A percentile compares a stretch with the other conserved stretches of the same genome.
Conservation (phyloP, 2,329 filamentous ascomycete species). For the Xylariaceae sp. region DNA sequence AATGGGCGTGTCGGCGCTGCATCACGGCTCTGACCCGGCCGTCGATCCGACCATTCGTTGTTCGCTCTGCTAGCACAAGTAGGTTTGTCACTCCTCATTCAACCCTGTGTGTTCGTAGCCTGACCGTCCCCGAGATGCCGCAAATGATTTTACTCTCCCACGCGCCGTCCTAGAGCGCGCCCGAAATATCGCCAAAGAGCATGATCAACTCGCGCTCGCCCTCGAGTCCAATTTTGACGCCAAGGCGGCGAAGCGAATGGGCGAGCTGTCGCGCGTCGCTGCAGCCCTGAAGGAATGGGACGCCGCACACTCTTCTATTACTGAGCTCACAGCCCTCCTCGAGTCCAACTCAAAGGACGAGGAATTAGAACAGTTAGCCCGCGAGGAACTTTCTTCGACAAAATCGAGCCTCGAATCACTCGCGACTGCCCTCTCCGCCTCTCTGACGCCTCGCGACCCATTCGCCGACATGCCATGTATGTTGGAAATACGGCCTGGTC, state of each 20-base stretch:
- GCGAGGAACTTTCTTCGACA: conserved; percentile 74
- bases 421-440: conserved; percentile 64
- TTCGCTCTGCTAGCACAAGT: conserved; percentile 46
- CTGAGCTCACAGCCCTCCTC: conserved; percentile 51
- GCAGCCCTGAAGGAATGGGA: conserved; percentile 58
- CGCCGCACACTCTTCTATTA: conserved; percentile 47
- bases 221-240: conserved; percentile 54
- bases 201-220: conserved; percentile 48
- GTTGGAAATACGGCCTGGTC: conserved; percentile 86
- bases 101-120: background rate
- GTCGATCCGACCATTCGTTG: conserved; percentile 27
- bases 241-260: conserved; percentile 54
- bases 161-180: conserved; percentile 58
- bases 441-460: conserved; percentile 81
- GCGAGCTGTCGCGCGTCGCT: conserved; percentile 57
- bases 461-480: conserved; percentile 88
- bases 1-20: conserved; percentile 53
- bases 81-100: conserved; percentile 21
- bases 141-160: conserved; percentile 41
- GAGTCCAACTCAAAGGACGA: conserved; percentile 38
- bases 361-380: conserved; percentile 58
- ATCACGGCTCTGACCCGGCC: conserved; percentile 37
- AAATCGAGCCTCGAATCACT: conserved; percentile 58
- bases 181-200: conserved; percentile 53
- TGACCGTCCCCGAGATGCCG: conserved; percentile 26